phyloP scores from a whole-genome alignment of 805 yeast genomes.

The Yarrowia osloensis region DNA sequence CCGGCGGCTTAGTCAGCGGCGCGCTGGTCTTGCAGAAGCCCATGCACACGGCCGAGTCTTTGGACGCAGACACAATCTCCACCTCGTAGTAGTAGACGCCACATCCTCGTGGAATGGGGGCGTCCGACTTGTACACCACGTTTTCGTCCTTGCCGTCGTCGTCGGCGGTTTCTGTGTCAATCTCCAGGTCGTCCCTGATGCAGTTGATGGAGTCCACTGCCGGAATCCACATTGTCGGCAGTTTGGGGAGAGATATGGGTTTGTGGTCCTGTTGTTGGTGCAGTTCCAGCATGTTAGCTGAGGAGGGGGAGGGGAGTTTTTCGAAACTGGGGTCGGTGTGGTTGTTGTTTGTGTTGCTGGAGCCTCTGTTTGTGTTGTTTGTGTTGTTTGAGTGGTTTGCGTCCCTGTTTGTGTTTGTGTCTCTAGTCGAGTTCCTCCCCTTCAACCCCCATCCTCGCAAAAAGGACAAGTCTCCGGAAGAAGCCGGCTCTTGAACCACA shows the following conservation, averaged over 20 bases:
- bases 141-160: slow-evolving; percentile 33
- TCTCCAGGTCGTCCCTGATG: slow-evolving; percentile 19
- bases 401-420: not conserved
- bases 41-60: slow-evolving; percentile 48
- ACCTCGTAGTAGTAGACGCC: slow-evolving; percentile 58
- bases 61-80: slow-evolving; percentile 43
- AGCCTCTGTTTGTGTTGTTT: not conserved
- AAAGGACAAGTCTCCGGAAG: not conserved
- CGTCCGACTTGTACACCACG: slow-evolving; percentile 42
- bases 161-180: slow-evolving; percentile 21
- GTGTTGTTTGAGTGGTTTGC: not conserved
- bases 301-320: not conserved
- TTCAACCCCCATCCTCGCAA: slow-evolving; percentile 13
- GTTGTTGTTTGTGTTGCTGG: not conserved
- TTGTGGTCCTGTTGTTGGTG: slow-evolving; percentile 25
- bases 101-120: slow-evolving; percentile 45
- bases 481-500: not conserved
- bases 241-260: slow-evolving; percentile 32
- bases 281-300: slow-evolving; percentile 28
- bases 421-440: not conserved
- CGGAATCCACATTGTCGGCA: slow-evolving; percentile 34
- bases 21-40: slow-evolving; percentile 49
- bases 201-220: slow-evolving; percentile 8
- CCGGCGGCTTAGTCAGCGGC: slow-evolving; percentile 48
- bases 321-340: not conserved